Conservation (phyloP, 2,329 filamentous ascomycete genomes). For the Escovopsis weberi region DNA sequence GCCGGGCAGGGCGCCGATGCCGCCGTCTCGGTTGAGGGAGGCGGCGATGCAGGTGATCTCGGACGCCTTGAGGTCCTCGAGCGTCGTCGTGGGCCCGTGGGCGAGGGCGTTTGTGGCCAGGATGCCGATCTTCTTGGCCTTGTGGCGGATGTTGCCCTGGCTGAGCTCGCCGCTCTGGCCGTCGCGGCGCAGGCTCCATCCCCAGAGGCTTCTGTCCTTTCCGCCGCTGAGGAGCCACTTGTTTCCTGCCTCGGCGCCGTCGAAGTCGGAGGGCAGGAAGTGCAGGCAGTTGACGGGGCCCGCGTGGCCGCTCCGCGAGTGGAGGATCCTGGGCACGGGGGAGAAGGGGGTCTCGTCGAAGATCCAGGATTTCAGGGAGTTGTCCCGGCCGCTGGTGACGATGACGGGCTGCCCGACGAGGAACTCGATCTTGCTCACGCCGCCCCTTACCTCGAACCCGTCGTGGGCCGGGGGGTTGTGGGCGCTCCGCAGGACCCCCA, state of each 20-base stretch:
- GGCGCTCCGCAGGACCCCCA: conserved; percentile 73
- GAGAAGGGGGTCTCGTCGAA: conserved; percentile 89
- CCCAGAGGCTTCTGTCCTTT: conserved; percentile 84
- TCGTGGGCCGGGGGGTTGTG: conserved; percentile 58
- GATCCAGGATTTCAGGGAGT: conserved; percentile 91
- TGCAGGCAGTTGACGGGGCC: conserved; percentile 68
- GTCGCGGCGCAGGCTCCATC: conserved; percentile 86
- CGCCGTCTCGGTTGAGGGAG: conserved; percentile 86
- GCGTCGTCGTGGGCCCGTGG: conserved; percentile 45
- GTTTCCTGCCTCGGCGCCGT: conserved; percentile 73
- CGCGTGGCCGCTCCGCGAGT: conserved; percentile 77
- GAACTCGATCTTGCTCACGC: conserved; percentile 80
- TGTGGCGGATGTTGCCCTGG: conserved; percentile 76
- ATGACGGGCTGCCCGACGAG: conserved; percentile 78
- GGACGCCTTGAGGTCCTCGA: conserved; percentile 73
- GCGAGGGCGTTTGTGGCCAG: conserved; percentile 38
- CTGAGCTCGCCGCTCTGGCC: conserved; percentile 89
- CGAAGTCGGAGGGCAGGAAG: conserved; percentile 78
- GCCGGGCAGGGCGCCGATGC: conserved; percentile 71
- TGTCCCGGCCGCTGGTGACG: conserved; percentile 81
- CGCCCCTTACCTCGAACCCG: conserved; percentile 47
- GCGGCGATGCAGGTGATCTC: conserved; percentile 86
- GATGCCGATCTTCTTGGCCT: conserved; percentile 76
- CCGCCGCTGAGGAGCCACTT: conserved; percentile 93
- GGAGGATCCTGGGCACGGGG: conserved; percentile 69